These are phyloP conservation scores for Fomitopsis schrenkii DNA, from an alignment of 1,284 basidiomycete species.

Conservation along the genomic window DNA sequence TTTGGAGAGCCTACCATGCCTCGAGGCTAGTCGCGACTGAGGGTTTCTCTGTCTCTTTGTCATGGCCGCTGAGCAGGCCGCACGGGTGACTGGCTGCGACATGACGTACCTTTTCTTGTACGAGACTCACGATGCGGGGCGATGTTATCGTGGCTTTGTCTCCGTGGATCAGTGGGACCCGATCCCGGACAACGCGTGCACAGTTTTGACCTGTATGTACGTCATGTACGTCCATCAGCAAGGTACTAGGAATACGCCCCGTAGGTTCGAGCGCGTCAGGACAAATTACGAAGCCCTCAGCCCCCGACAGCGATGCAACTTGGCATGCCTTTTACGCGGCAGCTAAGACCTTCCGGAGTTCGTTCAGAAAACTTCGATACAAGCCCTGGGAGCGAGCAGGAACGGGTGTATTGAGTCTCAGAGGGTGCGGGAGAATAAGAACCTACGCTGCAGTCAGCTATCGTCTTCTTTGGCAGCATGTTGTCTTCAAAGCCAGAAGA, in stretches of 20 bases:
- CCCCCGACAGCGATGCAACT: neutral
- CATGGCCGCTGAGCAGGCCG: neutral
- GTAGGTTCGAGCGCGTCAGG: neutral
- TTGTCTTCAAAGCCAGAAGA: no score
- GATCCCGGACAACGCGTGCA: neutral
- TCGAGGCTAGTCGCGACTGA: neutral
- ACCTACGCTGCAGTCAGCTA: neutral
- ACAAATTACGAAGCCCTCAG: neutral
- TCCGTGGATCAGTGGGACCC: neutral
- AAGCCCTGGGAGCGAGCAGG: neutral
- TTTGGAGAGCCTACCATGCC: neutral
- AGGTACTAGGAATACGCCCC: no score
- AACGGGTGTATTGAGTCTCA: neutral
- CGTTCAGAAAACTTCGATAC: neutral
- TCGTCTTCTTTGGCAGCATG: no score
- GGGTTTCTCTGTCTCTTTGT: neutral
- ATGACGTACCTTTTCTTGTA: neutral
- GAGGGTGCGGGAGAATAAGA: neutral
- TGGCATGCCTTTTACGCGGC: neutral
- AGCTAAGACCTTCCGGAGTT: neutral
- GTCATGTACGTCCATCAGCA: neutral
- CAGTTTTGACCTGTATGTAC: neutral
- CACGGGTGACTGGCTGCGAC: neutral
- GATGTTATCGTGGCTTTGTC: neutral
- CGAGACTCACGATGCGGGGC: neutral